A percentile compares a stretch with the other conserved stretches of the same genome.
Evolutionary conservation across 75 land plant genomes (phyloP).

Genomic region (Pinus albicaulis): DNA sequence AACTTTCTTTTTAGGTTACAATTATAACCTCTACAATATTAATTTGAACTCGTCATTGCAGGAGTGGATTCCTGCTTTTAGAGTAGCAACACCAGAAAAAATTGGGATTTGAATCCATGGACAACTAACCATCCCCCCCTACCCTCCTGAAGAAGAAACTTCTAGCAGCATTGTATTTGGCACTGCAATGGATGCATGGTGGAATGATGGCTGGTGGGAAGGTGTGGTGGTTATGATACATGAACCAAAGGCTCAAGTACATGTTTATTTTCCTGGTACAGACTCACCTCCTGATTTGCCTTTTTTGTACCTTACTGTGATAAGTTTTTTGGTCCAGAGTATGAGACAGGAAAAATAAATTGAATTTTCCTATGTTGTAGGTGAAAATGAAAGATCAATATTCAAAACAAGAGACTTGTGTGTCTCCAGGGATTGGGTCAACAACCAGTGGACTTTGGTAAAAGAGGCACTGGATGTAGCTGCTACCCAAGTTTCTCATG

Average conservation of each 20-base stretch:
- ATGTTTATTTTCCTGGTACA: constrained; percentile 83
- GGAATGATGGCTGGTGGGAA: constrained; percentile 99
- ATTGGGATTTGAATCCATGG: constrained; percentile 53
- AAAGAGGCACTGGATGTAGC: constrained; percentile 39
- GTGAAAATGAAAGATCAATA: constrained; percentile 42
- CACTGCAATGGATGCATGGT: constrained; percentile 75
- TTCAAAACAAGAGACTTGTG: constrained; percentile 54
- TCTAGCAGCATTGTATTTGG: constrained; percentile 38
- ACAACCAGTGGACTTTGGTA: constrained; percentile 50
- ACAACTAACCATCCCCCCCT: constrained; percentile 59
- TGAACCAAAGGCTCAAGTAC: constrained; percentile 35
- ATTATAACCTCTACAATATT: neutral
- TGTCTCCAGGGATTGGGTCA: constrained; percentile 74
- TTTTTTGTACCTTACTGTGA: neutral
- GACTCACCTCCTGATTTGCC: constrained; percentile 1
- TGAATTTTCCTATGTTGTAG: constrained; percentile 28
- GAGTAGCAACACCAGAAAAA: constrained; percentile 48
- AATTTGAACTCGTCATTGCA: constrained; percentile 16
- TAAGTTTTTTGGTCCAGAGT: neutral
- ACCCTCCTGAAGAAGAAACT: constrained; percentile 14
- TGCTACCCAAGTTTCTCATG: neutral
- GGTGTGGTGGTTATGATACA: constrained; percentile 53
- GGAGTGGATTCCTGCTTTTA: constrained; percentile 73
- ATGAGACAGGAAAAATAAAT: neutral
- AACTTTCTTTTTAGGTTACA: neutral